These are phyloP conservation scores for Boletus rubropictus DNA, from an alignment of 768 basidiomycete species.

Conservation along the genomic window DNA sequence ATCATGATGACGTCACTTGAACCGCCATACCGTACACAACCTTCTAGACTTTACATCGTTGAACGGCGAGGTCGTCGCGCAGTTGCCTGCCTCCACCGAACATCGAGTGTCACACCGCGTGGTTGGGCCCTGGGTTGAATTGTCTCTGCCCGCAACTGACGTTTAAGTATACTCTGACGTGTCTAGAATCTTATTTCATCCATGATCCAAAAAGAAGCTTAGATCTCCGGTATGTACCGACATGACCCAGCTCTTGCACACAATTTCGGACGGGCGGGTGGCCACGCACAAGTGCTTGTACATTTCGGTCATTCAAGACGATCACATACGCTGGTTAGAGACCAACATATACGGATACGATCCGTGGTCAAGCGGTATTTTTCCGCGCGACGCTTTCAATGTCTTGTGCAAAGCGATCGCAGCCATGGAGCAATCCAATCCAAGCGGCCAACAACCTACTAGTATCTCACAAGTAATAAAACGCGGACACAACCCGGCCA, in stretches of 20 bases:
- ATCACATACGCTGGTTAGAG: neutral
- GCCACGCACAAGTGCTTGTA: no score
- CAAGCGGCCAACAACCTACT: no score
- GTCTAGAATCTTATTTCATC: neutral
- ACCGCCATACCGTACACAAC: no score
- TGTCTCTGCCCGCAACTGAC: no score
- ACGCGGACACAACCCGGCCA: neutral
- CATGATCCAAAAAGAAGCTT: neutral
- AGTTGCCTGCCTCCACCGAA: neutral
- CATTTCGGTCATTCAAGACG: neutral
- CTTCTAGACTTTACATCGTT: no score
- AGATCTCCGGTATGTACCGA: neutral
- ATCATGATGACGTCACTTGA: neutral
- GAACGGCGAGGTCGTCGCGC: no score
- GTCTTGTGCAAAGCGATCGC: neutral
- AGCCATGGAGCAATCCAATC: no score
- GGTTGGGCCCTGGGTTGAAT: neutral
- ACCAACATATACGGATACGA: conserved; percentile 1
- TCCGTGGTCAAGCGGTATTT: conserved; percentile 1
- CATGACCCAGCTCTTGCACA: neutral
- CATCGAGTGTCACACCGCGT: neutral
- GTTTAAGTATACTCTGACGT: neutral
- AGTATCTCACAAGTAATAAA: conserved; percentile 8
- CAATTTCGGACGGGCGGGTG: neutral
- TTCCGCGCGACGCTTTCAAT: neutral